Evolutionary conservation across 2,329 filamentous ascomycete genomes (phyloP).

Genomic region (Ophiostoma sp.): DNA sequence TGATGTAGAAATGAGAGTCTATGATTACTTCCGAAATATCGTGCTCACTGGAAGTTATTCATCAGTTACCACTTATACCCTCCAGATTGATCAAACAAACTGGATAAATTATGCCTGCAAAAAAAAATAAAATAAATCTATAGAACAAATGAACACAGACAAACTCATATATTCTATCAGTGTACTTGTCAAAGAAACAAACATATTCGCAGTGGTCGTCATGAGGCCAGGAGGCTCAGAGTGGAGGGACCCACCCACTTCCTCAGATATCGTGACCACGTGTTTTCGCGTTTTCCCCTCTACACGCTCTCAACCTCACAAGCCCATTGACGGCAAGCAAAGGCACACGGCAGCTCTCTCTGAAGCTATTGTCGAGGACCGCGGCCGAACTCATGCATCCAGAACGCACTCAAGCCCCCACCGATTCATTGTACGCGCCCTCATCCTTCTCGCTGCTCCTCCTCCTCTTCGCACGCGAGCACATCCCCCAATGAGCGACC

Average conservation of each 20-base stretch:
- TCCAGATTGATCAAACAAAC: too few relatives aligned
- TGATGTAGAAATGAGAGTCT: too few relatives aligned
- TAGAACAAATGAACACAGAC: too few relatives aligned
- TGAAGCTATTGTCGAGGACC: neutral
- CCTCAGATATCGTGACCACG: constrained; percentile 21
- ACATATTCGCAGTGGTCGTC: neutral
- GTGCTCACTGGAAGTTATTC: too few relatives aligned
- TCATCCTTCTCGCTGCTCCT: neutral
- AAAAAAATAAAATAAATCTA: neutral
- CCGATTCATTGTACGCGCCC: neutral
- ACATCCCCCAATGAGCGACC: constrained; percentile 64
- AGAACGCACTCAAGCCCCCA: neutral
- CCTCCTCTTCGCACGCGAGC: neutral
- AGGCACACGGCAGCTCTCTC: neutral
- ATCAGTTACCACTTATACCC: too few relatives aligned
- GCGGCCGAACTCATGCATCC: neutral
- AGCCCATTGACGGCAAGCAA: neutral
- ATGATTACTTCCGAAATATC: too few relatives aligned
- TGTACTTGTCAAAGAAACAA: too few relatives aligned
- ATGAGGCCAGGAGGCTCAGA: neutral
- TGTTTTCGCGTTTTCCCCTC: constrained; percentile 19
- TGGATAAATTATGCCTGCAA: neutral
- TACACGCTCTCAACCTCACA: constrained; percentile 1
- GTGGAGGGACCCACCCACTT: constrained; percentile 11
- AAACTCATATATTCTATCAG: too few relatives aligned